Base-by-base conservation (phyloP, 306 rosid species). In the Oemleria cerasiformis region DNA sequence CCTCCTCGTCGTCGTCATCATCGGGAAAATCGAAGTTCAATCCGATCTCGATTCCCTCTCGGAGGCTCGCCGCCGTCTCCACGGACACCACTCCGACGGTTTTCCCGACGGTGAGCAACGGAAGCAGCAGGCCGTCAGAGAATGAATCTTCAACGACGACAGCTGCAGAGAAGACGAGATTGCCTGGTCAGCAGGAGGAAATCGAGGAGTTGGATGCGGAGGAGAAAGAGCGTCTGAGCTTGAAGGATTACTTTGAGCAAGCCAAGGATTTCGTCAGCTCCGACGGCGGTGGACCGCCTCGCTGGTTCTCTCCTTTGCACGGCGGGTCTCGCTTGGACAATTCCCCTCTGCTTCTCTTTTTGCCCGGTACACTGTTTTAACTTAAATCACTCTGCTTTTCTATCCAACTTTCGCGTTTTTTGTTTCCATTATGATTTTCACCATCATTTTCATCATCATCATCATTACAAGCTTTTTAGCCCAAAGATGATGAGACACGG, bases 271-370 rank as follows among this genome's bases (percentile, higher is more conserved):
- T 88, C 7, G 64, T 88, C 21, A 11, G 65, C 67, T 70, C 87
- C 23, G 88, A 86, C 67, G 23, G 7, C 4, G 81, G 81, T 40
- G 96, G 98, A 36, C 90, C 92, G 20, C 96, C 94, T 17, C 90
- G 96, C 64, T 88, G 98, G 98, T 89, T 91, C 88, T 87, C 94
- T 48, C 98, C 98, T 4, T 25, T 87, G 75, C 84, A 86, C 67
- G 84, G 81, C 43, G 61, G 38, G 16, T 75, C 81, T 38, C 92
- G 79, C 25, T 13, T 60, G 68, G 42, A 69, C 9, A 73, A 83
- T 49, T 77, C 95, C 34, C 98, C 98, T 14, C 77, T 89, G 34
- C 86, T 89, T 49, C 88, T 94, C 73, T 91, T 72, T 73, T 82
- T 91, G 80, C 97, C 13, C 8, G 36, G 36, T 30, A 30, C 36